Base-by-base conservation (phyloP, 805 yeast species). In the Myxozyma kluyveri region DNA sequence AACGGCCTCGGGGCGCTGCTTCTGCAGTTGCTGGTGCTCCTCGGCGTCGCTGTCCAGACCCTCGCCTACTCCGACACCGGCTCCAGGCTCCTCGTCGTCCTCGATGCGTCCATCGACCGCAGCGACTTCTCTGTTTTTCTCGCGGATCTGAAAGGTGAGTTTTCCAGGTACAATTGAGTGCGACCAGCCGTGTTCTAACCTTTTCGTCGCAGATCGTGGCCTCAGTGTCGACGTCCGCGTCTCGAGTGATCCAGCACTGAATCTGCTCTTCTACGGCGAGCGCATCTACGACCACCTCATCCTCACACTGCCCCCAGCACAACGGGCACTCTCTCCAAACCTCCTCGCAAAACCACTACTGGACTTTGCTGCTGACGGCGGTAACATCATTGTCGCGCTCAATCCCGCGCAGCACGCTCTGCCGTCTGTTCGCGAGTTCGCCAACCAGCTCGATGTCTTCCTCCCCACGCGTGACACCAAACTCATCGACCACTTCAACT, bases 371-470 rank as follows among this genome's bases (percentile, higher is more conserved):
- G 68, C 77, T 59, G 75, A 72, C 12, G 88, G 91, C 42, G 96
- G 96, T 55, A 86, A 89, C 65, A 66, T 93, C 6, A 63, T 93
- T 17, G 42, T 56, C 23, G 43, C 55, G n/a, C 54, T 56, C 14
- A 48, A 50, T 22, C 49, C 52, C 10, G 33, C 48, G 10, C 78
- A 83, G 12, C 72, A 88, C 12, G 77, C 84, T 0, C 80, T 84
- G 36, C 87, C 85, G 23, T 78, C 83, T 18, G 69, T 85, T 31
- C 80, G 88, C 54, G 71, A 77, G 2, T 83, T 85, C 62, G 76
- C 88, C 59, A 80, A 82, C 63, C 88, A 90, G 66, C 70, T 90
- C 59, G 99, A 96, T 29, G 82, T 93, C 46, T 79, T 75, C 63
- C 86, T 96, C 52, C 78, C 93, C 44, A 95, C 96, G 52, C 85